Base-by-base conservation (phyloP, 371 early-diverging fungal genomes). In the Umbelopsis sp. region DNA sequence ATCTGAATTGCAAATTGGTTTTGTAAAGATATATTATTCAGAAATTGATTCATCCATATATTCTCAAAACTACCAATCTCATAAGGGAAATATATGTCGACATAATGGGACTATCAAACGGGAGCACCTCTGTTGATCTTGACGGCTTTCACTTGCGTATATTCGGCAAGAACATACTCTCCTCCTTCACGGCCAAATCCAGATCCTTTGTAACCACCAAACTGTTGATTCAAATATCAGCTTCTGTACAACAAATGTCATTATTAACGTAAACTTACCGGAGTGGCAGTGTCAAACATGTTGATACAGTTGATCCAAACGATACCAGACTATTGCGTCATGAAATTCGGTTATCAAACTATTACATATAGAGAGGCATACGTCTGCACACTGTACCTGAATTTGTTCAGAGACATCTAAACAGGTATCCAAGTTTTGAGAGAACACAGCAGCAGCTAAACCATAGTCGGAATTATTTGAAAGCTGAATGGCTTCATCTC, bases 231-330 rank as follows among this genome's bases (percentile, higher is more conserved):
- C 16, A 25, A 25, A 18, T 18, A 2, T 48, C 18, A 48, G 48
- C 20, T 14, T 14, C 1, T 45, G 16, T 12, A n/a, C 18, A 18
- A 18, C 16, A 48, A 1, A 48, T 12, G 48, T 0, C 48, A 11
- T 18, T n/a, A 1, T 12, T 48, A 20, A 4, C 6, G 7, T 10
- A n/a, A 12, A 48, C 48, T 48, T 48, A 48, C 48, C 68, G 82
- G 84, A 65, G 79, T 87, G 67, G 77, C 76, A 67, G 76, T 73
- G 63, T 79, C 78, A 37, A 78, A 64, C 44, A 72, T 72, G 50
- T 78, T 79, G 69, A 74, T 75, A 45, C 76, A 80, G 68, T 81
- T 80, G 25, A 78, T 72, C 81, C 77, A 48, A 48, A 48, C 48
- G 18, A 16, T 48, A 20, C 48, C 48, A 48, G 48, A 8, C 48